phyloP scores from a whole-genome alignment of 2,329 filamentous ascomycete species.

The Colletotrichum sp. region DNA sequence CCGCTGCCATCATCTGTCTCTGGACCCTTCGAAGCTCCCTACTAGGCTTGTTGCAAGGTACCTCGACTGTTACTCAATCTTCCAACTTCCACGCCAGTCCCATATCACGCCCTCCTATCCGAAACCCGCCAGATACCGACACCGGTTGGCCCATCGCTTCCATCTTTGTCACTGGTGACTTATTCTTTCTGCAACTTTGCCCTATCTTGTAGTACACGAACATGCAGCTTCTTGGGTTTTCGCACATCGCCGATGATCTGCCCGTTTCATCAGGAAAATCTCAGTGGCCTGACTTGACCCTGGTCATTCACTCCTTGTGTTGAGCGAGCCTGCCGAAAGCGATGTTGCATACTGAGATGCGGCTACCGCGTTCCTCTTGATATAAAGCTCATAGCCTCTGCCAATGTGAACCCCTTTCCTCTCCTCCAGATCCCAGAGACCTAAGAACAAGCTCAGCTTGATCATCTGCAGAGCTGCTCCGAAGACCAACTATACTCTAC shows the following conservation, averaged over 20 bases:
- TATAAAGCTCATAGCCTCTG: neutral
- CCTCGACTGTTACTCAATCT: neutral
- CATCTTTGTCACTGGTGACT: neutral
- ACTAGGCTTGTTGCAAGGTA: too few species aligned
- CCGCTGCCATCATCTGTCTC: neutral
- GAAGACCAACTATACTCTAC: neutral
- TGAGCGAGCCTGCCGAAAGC: neutral
- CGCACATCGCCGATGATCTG: conserved; percentile 2
- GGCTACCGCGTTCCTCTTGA: neutral
- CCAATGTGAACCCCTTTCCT: neutral
- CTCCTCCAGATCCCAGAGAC: neutral
- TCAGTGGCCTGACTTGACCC: conserved; percentile 10
- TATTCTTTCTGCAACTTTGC: neutral
- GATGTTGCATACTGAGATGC: neutral
- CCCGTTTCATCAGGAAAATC: neutral
- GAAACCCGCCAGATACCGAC: neutral
- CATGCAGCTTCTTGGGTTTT: neutral
- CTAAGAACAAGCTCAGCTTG: neutral
- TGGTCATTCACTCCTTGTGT: neutral
- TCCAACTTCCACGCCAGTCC: neutral
- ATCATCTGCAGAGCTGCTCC: neutral
- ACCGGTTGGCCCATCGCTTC: neutral
- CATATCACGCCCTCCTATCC: neutral
- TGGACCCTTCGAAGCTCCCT: neutral
- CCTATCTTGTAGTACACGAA: neutral